Evolutionary conservation across 331 rosid genomes (phyloP), one percentile per base, ranked within the genome.

Genomic region (Malus hybrid): DNA sequence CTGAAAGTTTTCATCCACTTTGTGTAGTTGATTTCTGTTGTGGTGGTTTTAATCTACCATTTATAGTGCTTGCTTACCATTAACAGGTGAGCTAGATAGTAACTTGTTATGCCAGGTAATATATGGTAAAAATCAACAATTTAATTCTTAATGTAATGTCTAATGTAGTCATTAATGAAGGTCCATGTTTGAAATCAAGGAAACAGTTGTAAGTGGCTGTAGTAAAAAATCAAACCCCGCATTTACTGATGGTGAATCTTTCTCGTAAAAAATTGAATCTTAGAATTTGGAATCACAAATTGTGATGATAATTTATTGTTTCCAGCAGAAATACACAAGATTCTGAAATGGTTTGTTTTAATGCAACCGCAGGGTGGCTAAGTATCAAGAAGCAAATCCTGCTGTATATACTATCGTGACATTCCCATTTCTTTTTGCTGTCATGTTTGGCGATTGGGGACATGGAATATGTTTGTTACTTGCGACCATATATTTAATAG

Each of bases 381-480:
- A 80, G 85, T 94, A 94, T 87, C 97, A 89, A 87, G 99, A 94
- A 86, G 97, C 99, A 48, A 94, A 94, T 85, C 99, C 99, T 73
- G 85, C 93, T 79, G 91, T 94, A 81, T 94, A 78, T 78, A 88
- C 99, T 27, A 86, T 94, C 2, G 80, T 90, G 75, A 91, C 99
- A 46, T 94, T 94, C 78, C 99, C 99, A 42, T 94, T 94, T 90
- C 98, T 94, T 60, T 94, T 94, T 85, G 99, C 99, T 34, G 97
- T 94, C 60, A 94, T 94, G 99, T 94, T 94, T 85, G 99, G 99
- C 74, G 99, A 94, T 83, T 94, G 99, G 99, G 99, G 99, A 67
- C 99, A 94, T 83, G 99, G 99, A 84, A 82, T 94, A 84, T 94
- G 99, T 84, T 73, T 94, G 83, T 84, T 94, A 55, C 87, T 94